Evolutionary conservation across 306 rosid species (phyloP), one percentile per base, ranked within the genome.

Genomic region (Quercus glauca): DNA sequence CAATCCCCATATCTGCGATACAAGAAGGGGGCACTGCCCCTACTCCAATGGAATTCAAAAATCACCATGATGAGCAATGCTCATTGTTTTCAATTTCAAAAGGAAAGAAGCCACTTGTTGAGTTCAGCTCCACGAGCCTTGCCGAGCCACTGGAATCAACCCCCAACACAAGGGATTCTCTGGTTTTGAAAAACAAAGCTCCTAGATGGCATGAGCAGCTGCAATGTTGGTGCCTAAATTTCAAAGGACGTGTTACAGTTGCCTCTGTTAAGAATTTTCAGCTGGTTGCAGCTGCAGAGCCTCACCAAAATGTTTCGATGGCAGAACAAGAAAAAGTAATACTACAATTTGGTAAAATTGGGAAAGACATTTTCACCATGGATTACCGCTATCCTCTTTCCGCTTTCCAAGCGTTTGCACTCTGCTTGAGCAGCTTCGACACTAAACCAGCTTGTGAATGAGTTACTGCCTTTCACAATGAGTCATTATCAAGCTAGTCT

Each of bases 181-280:
- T 92, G 78, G 64, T 94, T 77, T 80, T 94, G 92, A 92, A 84
- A 87, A 94, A 91, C 43, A 92, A 91, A 82, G 85, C 94, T 73
- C 97, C 99, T 67, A 90, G 99, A 80, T 94, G 97, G 99, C 99
- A 92, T 21, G 97, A 92, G 78, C 99, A 92, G 74, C 90, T 92
- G 25, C 97, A 92, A 37, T 94, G 99, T 79, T 94, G 99, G 99
- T 95, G 99, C 83, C 83, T 95, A 71, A 95, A 95, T 83, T 95
- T 95, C 87, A 95, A 88, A 80, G 99, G 99, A 74, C 87, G 99
- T 1, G 99, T 95, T 51, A 93, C 98, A 0, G 98, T 95, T 60
- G 98, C 99, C 14, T 95, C 98, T 0, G 99, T 95, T 76, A 93
- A 95, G 92, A 95, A 95, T 76, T 95, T 95, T 75, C 99, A 93